Base-by-base conservation (phyloP, 371 early-diverging fungal species). In the Quaeritorhiza haematococci region DNA sequence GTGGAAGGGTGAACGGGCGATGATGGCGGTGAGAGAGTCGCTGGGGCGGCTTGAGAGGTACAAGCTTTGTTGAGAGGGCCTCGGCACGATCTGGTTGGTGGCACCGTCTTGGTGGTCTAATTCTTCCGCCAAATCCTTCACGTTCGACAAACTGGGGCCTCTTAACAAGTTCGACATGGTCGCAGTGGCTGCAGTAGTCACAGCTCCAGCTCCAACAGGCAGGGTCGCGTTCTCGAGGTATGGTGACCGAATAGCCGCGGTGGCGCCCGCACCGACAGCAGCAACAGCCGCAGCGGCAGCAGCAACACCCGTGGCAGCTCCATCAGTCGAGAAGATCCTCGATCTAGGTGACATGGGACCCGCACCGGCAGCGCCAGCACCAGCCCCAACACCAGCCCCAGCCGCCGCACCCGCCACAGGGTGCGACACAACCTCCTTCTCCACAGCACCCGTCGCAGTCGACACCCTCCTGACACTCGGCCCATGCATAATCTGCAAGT, bases 1-100 rank as follows among this genome's bases (percentile, higher is more conserved):
- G 68, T 85, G 91, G 86, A 94, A 97, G 27, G 95, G 91, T 45
- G 93, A 92, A 51, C 83, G 73, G 68, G 82, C 73, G 41, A 89
- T 77, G 38, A 87, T 71, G 17, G 84, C 72, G 0, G 82, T 57
- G 44, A 91, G 68, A 15, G 88, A 82, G 33, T 85, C 23, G 27
- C 42, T n/a, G n/a, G n/a, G 60, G 24, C 55, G 30, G 13, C 59
- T 49, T 24, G 61, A 59, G 32, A 49, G n/a, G 29, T 48, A 30
- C 30, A 68, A 26, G 48, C 45, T 61, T 49, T 64, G 53, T 49
- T 54, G 34, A 6, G 57, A 38, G 27, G 57, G 43, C 5, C 53
- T 29, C 49, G 53, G 56, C 1, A 55, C 23, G 1, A 35, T 55
- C 49, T 63, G 46, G 41, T 61, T 63, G 17, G 49, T 41, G 27